Evolutionary conservation across 495 filamentous ascomycete species (phyloP).

Genomic region (Hypoxylon cercidicola): DNA sequence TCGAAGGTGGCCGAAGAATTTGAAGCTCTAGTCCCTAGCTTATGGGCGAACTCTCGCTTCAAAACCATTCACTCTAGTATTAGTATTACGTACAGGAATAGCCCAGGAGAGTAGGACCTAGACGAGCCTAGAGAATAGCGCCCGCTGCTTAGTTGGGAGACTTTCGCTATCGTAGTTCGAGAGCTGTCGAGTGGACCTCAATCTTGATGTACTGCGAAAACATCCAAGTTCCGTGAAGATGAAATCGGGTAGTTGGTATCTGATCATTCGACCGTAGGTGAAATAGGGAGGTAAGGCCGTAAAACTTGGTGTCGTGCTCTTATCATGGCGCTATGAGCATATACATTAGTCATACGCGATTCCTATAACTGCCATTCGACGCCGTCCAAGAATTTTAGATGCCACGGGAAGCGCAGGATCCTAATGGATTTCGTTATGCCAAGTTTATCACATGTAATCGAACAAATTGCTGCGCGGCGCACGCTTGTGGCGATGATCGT

Average conservation of each 20-base stretch:
- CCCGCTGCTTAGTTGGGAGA: slow-evolving; percentile 21
- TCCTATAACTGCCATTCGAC: slow-evolving; percentile 7
- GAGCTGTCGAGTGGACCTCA: slow-evolving; percentile 27
- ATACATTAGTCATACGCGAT: slow-evolving; percentile 5
- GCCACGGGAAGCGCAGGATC: slow-evolving; percentile 3
- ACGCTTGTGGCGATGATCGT: not conserved
- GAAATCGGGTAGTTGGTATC: slow-evolving; percentile 26
- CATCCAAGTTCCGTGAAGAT: slow-evolving; percentile 9
- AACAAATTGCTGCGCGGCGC: not conserved
- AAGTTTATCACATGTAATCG: not conserved
- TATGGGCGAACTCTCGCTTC: slow-evolving; percentile 18
- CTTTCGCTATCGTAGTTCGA: slow-evolving; percentile 18
- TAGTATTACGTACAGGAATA: slow-evolving; percentile 34
- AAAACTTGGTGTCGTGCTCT: slow-evolving; percentile 15
- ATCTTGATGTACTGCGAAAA: slow-evolving; percentile 14
- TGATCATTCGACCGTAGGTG: slow-evolving; percentile 12
- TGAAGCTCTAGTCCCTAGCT: slow-evolving; percentile 10
- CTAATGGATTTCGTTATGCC: not conserved
- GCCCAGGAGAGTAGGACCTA: slow-evolving; percentile 15
- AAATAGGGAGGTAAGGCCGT: slow-evolving; percentile 2
- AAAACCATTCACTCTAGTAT: slow-evolving; percentile 29
- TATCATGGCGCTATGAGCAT: slow-evolving; percentile 7
- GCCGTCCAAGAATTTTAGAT: not conserved
- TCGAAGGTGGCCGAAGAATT: slow-evolving; percentile 1
- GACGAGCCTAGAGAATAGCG: slow-evolving; percentile 29